A percentile compares a stretch with the other conserved stretches of the same genome.
These are phyloP conservation scores for Nakaseomyces nivariensis DNA, from an alignment of 1,139 yeast species.

Conservation along the genomic window DNA sequence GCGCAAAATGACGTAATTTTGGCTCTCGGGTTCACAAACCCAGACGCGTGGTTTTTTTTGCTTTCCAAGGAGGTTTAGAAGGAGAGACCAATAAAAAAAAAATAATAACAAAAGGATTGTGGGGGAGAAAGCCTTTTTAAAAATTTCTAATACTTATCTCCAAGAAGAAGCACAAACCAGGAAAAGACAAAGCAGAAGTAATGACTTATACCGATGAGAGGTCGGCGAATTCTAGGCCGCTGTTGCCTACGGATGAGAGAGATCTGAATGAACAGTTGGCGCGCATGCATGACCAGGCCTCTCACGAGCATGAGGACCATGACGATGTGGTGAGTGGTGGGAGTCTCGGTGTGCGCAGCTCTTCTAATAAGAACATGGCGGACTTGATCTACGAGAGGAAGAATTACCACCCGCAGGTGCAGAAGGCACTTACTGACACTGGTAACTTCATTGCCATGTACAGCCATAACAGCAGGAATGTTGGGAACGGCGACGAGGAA, in stretches of 20 bases:
- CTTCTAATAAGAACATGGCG: conserved; percentile 15
- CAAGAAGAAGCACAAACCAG: neutral
- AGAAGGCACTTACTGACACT: conserved; percentile 23
- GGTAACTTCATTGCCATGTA: conserved; percentile 20
- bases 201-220: conserved; percentile 4
- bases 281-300: neutral
- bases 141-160: neutral
- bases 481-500: conserved; percentile 5
- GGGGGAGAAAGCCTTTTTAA: no score
- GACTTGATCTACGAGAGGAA: conserved; percentile 7
- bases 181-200: no score
- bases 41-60: no score
- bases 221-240: conserved; percentile 12
- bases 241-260: conserved; percentile 19
- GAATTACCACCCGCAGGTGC: conserved; percentile 8
- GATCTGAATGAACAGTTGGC: conserved; percentile 7
- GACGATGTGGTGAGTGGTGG: neutral
- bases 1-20: no score
- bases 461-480: conserved; percentile 5
- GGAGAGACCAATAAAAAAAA: no score
- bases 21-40: no score
- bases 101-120: no score
- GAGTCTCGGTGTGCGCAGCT: conserved; percentile 5
- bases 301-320: neutral
- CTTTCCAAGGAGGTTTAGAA: no score